phyloP scores from a whole-genome alignment of 2,329 filamentous ascomycete species.

The Tolypocladium tropicale region DNA sequence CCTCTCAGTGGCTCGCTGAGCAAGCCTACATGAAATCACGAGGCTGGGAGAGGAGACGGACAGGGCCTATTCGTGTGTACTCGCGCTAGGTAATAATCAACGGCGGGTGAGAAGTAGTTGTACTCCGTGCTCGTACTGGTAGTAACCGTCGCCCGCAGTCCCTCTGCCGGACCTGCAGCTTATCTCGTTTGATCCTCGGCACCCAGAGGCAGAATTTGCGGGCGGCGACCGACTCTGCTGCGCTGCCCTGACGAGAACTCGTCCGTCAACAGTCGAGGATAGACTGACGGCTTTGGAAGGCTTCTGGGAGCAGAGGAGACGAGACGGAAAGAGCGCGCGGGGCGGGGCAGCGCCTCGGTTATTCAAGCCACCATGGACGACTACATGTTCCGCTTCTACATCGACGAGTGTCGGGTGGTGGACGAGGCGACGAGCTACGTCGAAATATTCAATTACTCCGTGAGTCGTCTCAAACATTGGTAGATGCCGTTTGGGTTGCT shows the following conservation, averaged over 20 bases:
- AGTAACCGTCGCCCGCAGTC: neutral
- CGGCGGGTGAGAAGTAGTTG: neutral
- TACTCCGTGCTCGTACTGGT: neutral
- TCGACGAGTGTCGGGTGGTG: conserved; percentile 37
- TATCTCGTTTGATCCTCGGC: neutral
- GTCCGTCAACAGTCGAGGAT: neutral
- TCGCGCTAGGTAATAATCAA: no score
- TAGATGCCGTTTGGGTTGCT: neutral
- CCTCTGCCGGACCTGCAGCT: neutral
- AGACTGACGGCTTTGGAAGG: no score
- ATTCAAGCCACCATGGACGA: conserved; percentile 40
- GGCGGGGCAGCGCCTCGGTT: neutral
- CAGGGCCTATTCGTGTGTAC: neutral
- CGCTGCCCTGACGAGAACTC: neutral
- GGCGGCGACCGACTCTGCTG: neutral
- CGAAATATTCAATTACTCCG: conserved; percentile 50
- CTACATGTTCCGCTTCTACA: conserved; percentile 42
- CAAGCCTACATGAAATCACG: neutral
- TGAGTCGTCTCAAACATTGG: conserved; percentile 18
- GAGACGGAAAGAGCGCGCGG: neutral
- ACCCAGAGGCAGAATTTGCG: neutral
- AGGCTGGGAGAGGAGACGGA: neutral
- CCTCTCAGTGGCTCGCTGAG: neutral
- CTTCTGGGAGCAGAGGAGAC: neutral
- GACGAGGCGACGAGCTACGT: conserved; percentile 43